A percentile compares a stretch with the other conserved stretches of the same genome.
Conservation (phyloP, 306 rosid species). For the Potentilla sterilis region DNA sequence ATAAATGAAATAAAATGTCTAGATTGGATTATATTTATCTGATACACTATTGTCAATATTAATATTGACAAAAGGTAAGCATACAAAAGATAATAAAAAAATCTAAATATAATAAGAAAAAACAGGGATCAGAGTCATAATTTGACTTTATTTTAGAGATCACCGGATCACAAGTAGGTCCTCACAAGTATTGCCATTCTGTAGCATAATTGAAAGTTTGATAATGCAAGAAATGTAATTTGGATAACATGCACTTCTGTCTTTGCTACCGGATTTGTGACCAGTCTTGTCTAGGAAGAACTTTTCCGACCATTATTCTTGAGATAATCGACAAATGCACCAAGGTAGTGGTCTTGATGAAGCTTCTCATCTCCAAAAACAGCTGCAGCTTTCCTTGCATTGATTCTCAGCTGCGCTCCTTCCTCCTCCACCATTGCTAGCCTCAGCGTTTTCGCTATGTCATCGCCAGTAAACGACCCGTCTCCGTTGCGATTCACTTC, state of each 20-base stretch:
- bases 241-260: not conserved
- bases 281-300: not conserved
- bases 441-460: constrained; percentile 32
- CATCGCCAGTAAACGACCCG: constrained; percentile 34
- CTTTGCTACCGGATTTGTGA: not conserved
- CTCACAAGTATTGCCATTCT: not conserved
- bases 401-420: constrained; percentile 33
- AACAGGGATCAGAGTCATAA: not conserved
- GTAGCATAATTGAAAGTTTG: not conserved
- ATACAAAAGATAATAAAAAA: too few relatives aligned
- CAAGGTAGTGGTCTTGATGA: constrained; percentile 22
- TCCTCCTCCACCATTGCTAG: constrained; percentile 32
- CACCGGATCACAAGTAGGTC: not conserved
- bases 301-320: not conserved
- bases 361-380: constrained; percentile 24
- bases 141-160: not conserved
- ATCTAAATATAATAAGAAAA: not conserved
- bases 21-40: too few relatives aligned
- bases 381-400: constrained; percentile 25
- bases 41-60: too few relatives aligned
- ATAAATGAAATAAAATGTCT: too few relatives aligned
- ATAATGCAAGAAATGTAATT: not conserved
- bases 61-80: too few relatives aligned
- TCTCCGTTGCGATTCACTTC: constrained; percentile 38
- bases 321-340: constrained; percentile 8